Conservation (phyloP, 257 asterid genomes). For the Nicotiana undulata region DNA sequence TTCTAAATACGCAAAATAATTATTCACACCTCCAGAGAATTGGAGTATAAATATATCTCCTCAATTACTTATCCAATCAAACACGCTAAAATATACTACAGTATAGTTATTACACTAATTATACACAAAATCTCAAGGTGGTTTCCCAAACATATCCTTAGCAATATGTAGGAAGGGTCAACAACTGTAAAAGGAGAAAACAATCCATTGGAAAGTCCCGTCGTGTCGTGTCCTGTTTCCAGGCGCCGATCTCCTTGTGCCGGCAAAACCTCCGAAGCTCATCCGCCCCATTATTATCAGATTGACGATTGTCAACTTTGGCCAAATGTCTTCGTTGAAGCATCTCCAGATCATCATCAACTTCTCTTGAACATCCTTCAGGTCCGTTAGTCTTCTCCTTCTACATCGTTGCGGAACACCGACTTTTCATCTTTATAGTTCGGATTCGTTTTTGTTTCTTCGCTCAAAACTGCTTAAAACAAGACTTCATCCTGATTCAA, state of each 20-base stretch:
- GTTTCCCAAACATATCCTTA: no score
- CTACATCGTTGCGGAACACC: not conserved
- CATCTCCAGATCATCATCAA: not conserved
- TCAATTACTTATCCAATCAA: no score
- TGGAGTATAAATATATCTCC: no score
- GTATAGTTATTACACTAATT: no score
- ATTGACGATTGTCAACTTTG: not conserved
- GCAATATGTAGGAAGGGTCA: no score
- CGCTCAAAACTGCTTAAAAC: not conserved
- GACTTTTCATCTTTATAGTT: not conserved
- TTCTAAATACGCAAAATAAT: no score
- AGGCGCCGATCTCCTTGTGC: not conserved
- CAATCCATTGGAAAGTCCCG: no score
- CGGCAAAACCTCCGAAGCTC: not conserved
- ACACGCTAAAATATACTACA: no score
- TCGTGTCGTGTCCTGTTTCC: no score
- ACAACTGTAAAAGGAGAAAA: no score
- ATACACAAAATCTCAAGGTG: no score
- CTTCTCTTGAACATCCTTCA: conserved; percentile 2
- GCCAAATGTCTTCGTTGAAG: not conserved
- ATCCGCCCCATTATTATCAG: not conserved
- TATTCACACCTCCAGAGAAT: no score
- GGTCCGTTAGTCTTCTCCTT: not conserved
- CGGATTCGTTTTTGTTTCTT: not conserved
- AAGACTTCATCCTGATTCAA: not conserved